These are phyloP conservation scores for Mucor lusitanicus DNA, from an alignment of 371 early-diverging fungal species.

Conservation along the genomic window DNA sequence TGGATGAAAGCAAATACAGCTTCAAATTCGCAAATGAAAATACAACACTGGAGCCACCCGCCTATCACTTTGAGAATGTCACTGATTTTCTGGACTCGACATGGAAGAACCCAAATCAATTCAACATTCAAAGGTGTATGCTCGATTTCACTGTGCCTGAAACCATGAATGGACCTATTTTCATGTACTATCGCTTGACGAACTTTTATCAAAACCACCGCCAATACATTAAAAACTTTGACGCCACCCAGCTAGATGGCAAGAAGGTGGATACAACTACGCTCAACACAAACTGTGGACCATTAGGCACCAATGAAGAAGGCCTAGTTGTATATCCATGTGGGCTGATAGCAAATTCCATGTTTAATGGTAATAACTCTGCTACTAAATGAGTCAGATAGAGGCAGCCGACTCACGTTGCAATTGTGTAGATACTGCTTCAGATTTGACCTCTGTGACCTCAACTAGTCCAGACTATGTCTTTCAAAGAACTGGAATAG, in stretches of 20 bases:
- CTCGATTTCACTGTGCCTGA: conserved; percentile 74
- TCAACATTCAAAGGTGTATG: conserved; percentile 62
- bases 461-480: conserved; percentile 35
- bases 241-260: conserved; percentile 84
- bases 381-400: neutral
- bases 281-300: conserved; percentile 45
- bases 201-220: conserved; percentile 99
- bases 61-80: conserved; percentile 31
- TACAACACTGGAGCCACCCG: conserved; percentile 29
- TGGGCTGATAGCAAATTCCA: conserved; percentile 97
- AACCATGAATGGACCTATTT: conserved; percentile 77
- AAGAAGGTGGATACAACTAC: conserved; percentile 17
- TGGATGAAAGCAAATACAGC: conserved; percentile 25
- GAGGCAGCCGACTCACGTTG: neutral
- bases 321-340: conserved; percentile 88
- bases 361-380: conserved; percentile 75
- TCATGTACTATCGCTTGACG: conserved; percentile 92
- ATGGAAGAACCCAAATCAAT: conserved; percentile 46
- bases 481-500: conserved; percentile 62
- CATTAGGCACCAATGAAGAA: conserved; percentile 41
- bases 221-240: conserved; percentile 91
- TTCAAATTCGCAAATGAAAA: conserved; percentile 18
- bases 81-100: conserved; percentile 32
- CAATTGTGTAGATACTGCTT: conserved; percentile 36
- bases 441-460: conserved; percentile 28